phyloP scores from a whole-genome alignment of 768 basidiomycete genomes.

The Lactarius deliciosus region DNA sequence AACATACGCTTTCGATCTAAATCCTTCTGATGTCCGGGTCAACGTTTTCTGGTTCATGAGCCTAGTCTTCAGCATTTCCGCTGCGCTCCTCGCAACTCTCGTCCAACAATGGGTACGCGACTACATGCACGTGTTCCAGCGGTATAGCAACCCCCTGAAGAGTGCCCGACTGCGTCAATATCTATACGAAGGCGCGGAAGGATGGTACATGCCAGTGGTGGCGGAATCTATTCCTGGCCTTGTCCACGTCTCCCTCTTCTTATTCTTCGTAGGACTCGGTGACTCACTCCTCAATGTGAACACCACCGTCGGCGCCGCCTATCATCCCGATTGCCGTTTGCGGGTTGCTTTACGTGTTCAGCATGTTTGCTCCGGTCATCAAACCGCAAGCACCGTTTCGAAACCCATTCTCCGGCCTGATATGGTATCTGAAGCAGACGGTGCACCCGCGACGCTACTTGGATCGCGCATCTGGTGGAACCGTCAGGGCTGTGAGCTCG shows the following conservation, averaged over 20 bases:
- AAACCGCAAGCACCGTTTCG: slow-evolving; percentile 16
- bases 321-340: slow-evolving; percentile 16
- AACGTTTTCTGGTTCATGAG: slow-evolving; percentile 46
- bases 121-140: slow-evolving; percentile 35
- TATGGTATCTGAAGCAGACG: slow-evolving; percentile 16
- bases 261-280: slow-evolving; percentile 51
- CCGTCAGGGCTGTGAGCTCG: neutral
- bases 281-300: slow-evolving; percentile 41
- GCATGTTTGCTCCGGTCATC: slow-evolving; percentile 11
- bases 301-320: slow-evolving; percentile 3
- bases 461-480: neutral
- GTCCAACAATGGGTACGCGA: slow-evolving; percentile 51
- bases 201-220: slow-evolving; percentile 42
- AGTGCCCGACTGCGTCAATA: slow-evolving; percentile 45
- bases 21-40: slow-evolving; percentile 38
- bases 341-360: slow-evolving; percentile 20
- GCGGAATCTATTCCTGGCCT: slow-evolving; percentile 47
- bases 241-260: slow-evolving; percentile 48
- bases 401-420: slow-evolving; percentile 10
- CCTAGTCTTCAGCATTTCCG: slow-evolving; percentile 40
- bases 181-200: slow-evolving; percentile 38
- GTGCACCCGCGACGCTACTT: neutral
- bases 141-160: slow-evolving; percentile 33
- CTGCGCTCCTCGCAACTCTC: slow-evolving; percentile 45
- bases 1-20: slow-evolving; percentile 21